phyloP scores from a whole-genome alignment of 2,329 filamentous ascomycete genomes.

The Paecilomyces sp. region DNA sequence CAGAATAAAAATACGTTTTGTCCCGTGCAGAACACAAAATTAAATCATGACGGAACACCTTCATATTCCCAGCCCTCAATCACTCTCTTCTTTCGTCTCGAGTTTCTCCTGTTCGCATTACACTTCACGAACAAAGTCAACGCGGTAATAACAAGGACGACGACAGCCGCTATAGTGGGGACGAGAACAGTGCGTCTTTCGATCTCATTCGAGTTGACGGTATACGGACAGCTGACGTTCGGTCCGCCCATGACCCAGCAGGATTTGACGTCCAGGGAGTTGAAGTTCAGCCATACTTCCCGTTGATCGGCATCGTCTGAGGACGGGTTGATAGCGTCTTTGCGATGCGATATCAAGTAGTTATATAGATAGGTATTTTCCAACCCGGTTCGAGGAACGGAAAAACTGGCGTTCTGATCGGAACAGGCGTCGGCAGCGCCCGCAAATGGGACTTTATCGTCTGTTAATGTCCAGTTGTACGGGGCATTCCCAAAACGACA shows the following conservation, averaged over 20 bases:
- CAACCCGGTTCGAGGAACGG: conserved; percentile 53
- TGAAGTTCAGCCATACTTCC: conserved; percentile 54
- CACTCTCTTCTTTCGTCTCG: conserved; percentile 44
- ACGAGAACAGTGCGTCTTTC: conserved; percentile 48
- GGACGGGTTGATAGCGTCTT: conserved; percentile 16
- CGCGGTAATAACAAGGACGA: conserved; percentile 54
- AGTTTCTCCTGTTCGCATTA: conserved; percentile 52
- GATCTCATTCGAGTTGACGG: conserved; percentile 33
- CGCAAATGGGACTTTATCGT: conserved; percentile 34
- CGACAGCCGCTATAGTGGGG: conserved; percentile 55
- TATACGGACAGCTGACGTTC: conserved; percentile 54
- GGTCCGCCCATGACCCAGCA: conserved; percentile 57
- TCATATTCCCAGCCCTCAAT: conserved; percentile 59
- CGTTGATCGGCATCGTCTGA: conserved; percentile 18
- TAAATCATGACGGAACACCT: conserved; percentile 50
- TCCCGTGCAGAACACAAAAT: background rate
- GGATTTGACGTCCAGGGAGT: conserved; percentile 47
- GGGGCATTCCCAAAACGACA: conserved; percentile 50
- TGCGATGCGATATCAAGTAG: conserved; percentile 26
- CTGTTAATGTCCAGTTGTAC: conserved; percentile 52
- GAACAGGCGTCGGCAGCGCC: conserved; percentile 43
- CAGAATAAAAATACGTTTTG: too few relatives aligned
- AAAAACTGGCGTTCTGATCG: conserved; percentile 40
- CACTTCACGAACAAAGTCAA: conserved; percentile 59
- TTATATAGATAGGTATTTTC: conserved; percentile 55